A percentile compares a stretch with the other conserved stretches of the same genome.
These are phyloP conservation scores for Acanthochlamys bracteata DNA, from an alignment of 106 monocot genomes.

Conservation along the genomic window DNA sequence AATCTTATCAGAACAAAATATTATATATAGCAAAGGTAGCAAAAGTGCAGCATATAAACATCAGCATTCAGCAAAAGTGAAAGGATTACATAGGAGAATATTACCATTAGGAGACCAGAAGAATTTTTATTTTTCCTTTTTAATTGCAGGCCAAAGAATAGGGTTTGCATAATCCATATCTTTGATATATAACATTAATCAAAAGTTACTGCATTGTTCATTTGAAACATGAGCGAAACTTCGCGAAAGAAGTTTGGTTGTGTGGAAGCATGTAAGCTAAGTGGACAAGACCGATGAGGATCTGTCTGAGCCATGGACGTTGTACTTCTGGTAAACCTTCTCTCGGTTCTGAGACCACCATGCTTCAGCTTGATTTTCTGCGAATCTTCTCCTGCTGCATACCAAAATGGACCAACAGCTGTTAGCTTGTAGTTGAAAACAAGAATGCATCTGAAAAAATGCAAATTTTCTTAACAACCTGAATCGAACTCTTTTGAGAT, in stretches of 20 bases:
- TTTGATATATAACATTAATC: too few species aligned
- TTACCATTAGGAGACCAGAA: too few species aligned
- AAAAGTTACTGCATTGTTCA: neutral
- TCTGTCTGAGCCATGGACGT: constrained; percentile 61
- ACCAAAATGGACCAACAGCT: too few species aligned
- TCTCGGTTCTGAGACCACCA: constrained; percentile 91
- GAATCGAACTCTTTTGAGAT: constrained; percentile 93
- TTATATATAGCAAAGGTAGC: too few species aligned
- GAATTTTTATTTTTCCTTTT: too few species aligned
- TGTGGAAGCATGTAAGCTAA: constrained; percentile 8
- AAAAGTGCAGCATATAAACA: too few species aligned
- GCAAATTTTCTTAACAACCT: constrained; percentile 30
- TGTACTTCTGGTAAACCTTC: constrained; percentile 72
- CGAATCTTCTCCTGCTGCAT: constrained; percentile 79
- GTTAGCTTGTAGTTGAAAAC: neutral
- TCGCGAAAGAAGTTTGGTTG: constrained; percentile 4
- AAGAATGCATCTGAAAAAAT: neutral
- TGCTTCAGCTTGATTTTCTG: constrained; percentile 83
- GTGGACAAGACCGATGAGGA: constrained; percentile 35
- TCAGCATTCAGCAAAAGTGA: too few species aligned
- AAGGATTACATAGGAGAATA: too few species aligned
- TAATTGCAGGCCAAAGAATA: too few species aligned
- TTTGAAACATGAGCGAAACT: neutral
- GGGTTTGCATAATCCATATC: too few species aligned
- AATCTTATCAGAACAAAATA: too few species aligned